Evolutionary conservation across 1,139 yeast species (phyloP), one percentile per base, ranked within the genome.

Genomic region (Hanseniaspora sp.): DNA sequence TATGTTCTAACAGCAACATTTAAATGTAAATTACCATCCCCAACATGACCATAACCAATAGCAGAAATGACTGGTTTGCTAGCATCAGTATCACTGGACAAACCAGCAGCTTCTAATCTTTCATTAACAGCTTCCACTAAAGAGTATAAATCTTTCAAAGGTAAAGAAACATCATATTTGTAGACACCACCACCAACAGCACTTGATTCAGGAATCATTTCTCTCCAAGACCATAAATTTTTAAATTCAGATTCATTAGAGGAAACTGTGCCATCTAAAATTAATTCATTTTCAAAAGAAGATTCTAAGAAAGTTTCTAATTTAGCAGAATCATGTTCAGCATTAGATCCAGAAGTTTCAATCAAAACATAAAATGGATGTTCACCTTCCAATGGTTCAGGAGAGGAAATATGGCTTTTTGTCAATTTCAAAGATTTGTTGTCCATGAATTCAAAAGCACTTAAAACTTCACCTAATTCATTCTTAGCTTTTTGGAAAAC

Each of bases 371-470:
- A 90, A 67, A 88, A 92, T 48, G 96, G 95, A 67, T 85, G 83
- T 55, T 75, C 74, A 46, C 81, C 82, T 61, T 83, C 95, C 56
- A 92, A 78, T 7, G 98, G 98, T 63, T 86, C 87, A 31, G 77
- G 73, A 57, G 72, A 74, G 49, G 75, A 71, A 60, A 82, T 72
- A 62, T 80, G 77, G 53, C 74, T 70, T 44, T 74, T 75, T 29
- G 88, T 80, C 59, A 87, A 72, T 44, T 73, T 67, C 67, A 86
- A 95, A 2, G 95, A 83, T 55, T 76, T 77, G 33, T 77, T 72
- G 66, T 90, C 98, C 96, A 90, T 90, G 63, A 90, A 86, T 68
- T 90, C 98, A 69, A 87, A 90, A 7, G 97, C 96, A 39, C 95
- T 85, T 58, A 90, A 74, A 59, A 90, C 82, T 67, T 90, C 97